Conservation (phyloP, 2,329 filamentous ascomycete genomes). For the Ophiostoma populinum region DNA sequence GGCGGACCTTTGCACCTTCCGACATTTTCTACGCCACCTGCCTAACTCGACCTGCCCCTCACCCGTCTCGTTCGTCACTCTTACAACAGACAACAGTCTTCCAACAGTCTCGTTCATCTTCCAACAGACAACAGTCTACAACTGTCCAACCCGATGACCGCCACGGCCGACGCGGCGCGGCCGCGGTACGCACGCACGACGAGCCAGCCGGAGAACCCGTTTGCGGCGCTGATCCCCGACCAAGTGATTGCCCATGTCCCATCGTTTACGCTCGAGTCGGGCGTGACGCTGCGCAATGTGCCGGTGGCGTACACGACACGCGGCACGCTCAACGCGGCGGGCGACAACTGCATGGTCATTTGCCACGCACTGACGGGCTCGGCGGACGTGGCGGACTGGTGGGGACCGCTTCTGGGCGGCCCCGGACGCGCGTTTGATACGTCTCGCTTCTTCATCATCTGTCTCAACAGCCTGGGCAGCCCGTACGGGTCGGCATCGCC, state of each 20-base stretch:
- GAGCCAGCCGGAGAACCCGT: constrained; percentile 67
- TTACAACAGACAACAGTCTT: too few species aligned
- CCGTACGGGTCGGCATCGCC: constrained; percentile 80
- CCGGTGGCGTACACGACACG: constrained; percentile 51
- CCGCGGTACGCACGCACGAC: too few species aligned
- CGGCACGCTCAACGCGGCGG: constrained; percentile 38
- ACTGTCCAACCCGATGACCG: too few species aligned
- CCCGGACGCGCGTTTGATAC: constrained; percentile 66
- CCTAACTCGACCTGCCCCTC: too few species aligned
- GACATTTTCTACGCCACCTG: too few species aligned
- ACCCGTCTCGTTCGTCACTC: too few species aligned
- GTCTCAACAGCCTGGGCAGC: constrained; percentile 71
- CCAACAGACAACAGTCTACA: too few species aligned
- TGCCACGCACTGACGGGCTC: constrained; percentile 78
- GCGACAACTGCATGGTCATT: constrained; percentile 55
- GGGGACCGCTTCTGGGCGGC: constrained; percentile 66
- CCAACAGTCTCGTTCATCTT: too few species aligned
- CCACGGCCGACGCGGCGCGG: too few species aligned
- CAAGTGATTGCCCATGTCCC: constrained; percentile 78
- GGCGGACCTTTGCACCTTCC: too few species aligned
- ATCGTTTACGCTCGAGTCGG: constrained; percentile 83
- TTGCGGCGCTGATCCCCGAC: constrained; percentile 67
- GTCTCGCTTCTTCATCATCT: constrained; percentile 69
- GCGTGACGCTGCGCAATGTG: constrained; percentile 62
- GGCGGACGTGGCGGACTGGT: constrained; percentile 75